These are phyloP conservation scores for Tribonema minus DNA, from an alignment of 108 stramenopile genomes.

Conservation along the genomic window DNA sequence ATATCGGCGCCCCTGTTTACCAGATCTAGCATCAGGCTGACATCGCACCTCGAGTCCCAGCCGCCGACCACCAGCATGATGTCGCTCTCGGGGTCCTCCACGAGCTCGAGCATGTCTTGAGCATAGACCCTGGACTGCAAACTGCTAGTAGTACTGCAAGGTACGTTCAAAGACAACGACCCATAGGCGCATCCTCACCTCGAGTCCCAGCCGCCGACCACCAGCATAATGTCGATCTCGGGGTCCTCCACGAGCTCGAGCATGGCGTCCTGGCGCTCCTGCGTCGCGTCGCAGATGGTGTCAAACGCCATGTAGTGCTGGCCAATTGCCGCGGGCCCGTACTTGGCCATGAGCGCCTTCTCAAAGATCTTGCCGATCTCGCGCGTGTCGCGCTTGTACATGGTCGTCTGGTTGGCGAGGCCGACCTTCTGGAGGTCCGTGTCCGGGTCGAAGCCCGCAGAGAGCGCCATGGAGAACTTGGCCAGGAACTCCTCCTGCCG, in stretches of 20 bases:
- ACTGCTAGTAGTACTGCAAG: too few relatives aligned
- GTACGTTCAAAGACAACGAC: too few relatives aligned
- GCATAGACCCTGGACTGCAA: too few relatives aligned
- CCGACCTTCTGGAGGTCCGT: constrained; percentile 82
- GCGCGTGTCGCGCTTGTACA: constrained; percentile 96
- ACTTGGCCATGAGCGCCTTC: constrained; percentile 65
- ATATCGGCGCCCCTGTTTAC: too few relatives aligned
- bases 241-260: constrained; percentile 75
- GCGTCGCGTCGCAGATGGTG: constrained; percentile 96
- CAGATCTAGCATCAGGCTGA: too few relatives aligned
- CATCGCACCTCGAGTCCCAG: too few relatives aligned
- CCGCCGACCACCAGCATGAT: constrained; percentile 93
- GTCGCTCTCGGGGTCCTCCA: constrained; percentile 74
- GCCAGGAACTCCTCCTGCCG: constrained; percentile 72
- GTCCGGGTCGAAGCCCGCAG: constrained; percentile 90
- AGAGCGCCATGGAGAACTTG: constrained; percentile 80
- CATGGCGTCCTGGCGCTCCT: constrained; percentile 90
- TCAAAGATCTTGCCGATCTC: constrained; percentile 86
- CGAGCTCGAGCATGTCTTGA: constrained; percentile 84
- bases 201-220: constrained; percentile 94
- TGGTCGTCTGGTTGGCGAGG: constrained; percentile 94
- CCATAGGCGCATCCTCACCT: too few relatives aligned
- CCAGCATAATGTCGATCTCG: constrained; percentile 85
- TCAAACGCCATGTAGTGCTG: constrained; percentile 88
- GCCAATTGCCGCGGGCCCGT: constrained; percentile 69